A percentile compares a stretch with the other conserved stretches of the same genome.
phyloP scores from a whole-genome alignment of 108 stramenopile species.

The Nitzschia putrida region DNA sequence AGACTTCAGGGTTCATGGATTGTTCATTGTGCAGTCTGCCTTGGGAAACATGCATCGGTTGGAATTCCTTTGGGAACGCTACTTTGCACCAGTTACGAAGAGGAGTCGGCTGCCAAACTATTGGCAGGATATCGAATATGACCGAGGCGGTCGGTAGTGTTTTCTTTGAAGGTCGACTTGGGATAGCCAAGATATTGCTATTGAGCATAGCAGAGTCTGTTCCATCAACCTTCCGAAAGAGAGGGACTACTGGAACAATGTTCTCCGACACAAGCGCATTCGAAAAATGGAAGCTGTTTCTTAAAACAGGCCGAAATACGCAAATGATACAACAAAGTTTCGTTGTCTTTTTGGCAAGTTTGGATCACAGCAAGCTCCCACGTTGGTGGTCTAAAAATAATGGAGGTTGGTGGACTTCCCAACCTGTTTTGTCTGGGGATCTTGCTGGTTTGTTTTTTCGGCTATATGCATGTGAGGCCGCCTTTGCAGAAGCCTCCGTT shows the following conservation, averaged over 20 bases:
- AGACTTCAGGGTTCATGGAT: neutral
- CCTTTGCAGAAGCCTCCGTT: conserved; percentile 23
- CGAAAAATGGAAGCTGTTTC: conserved; percentile 31
- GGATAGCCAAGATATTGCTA: conserved; percentile 27
- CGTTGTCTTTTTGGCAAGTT: conserved; percentile 21
- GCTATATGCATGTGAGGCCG: conserved; percentile 41
- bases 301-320: conserved; percentile 2
- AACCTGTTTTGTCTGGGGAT: conserved; percentile 16
- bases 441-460: conserved; percentile 29
- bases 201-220: conserved; percentile 26
- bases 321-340: conserved; percentile 37
- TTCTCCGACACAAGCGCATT: neutral
- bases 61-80: neutral
- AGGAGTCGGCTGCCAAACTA: conserved; percentile 18
- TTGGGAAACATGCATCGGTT: conserved; percentile 26
- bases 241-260: neutral
- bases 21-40: conserved; percentile 33
- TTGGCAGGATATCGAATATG: conserved; percentile 12
- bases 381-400: conserved; percentile 35
- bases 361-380: conserved; percentile 33
- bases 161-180: conserved; percentile 10
- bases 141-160: neutral
- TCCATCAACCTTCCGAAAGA: neutral
- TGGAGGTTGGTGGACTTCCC: conserved; percentile 43
- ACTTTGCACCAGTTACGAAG: neutral